These are phyloP conservation scores for Pezicula rhizophila DNA, from an alignment of 2,329 filamentous ascomycete species.

Conservation along the genomic window DNA sequence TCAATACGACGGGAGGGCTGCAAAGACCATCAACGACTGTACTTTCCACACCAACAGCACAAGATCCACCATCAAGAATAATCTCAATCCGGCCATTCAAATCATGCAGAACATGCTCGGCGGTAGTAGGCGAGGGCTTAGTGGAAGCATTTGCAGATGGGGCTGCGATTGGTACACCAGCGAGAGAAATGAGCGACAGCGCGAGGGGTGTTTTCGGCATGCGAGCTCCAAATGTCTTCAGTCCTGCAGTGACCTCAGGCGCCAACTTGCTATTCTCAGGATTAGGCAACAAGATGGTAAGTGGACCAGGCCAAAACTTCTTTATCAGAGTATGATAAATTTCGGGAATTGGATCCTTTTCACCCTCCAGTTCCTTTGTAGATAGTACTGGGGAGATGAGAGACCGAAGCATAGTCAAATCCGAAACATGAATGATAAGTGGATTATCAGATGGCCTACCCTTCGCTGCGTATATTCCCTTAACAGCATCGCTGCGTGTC, in stretches of 20 bases:
- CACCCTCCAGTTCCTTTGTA: background rate
- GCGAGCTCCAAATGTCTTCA: slow-evolving; percentile 79
- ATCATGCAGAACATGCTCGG: slow-evolving; percentile 83
- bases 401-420: slow-evolving; percentile 41
- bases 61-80: slow-evolving; percentile 84
- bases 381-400: slow-evolving; percentile 10
- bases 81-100: slow-evolving; percentile 74
- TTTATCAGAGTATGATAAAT: slow-evolving; percentile 69
- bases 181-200: slow-evolving; percentile 74
- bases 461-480: slow-evolving; percentile 89
- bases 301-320: slow-evolving; percentile 87
- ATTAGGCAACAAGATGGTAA: slow-evolving; percentile 84
- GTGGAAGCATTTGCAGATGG: slow-evolving; percentile 94
- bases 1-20: slow-evolving; percentile 70
- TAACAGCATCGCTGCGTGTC: slow-evolving; percentile 74
- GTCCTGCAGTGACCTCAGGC: slow-evolving; percentile 83
- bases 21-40: slow-evolving; percentile 92
- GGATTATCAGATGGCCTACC: slow-evolving; percentile 90
- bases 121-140: slow-evolving; percentile 84
- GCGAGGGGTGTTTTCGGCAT: slow-evolving; percentile 87
- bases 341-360: slow-evolving; percentile 20
- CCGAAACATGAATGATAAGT: slow-evolving; percentile 86
- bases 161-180: slow-evolving; percentile 75
- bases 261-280: slow-evolving; percentile 66
- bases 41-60: slow-evolving; percentile 87